A percentile compares a stretch with the other conserved stretches of the same genome.
Conservation (phyloP, 163 green algal genomes). For the Volvox carteri region DNA sequence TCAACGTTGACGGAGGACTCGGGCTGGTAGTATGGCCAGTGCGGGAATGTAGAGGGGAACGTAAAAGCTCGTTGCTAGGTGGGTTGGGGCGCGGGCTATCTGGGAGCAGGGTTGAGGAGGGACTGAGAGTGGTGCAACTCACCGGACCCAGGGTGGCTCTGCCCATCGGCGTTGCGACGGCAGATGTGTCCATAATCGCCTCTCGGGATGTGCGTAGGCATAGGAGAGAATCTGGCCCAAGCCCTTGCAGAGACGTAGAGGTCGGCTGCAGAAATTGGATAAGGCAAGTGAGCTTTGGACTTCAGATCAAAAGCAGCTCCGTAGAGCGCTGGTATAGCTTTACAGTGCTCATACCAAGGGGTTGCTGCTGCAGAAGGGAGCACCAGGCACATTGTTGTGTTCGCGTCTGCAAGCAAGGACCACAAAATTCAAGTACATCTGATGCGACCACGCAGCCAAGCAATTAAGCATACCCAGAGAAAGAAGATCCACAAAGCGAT, state of each 20-base stretch:
- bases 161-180: not conserved
- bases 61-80: too few species aligned
- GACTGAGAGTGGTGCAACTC: not conserved
- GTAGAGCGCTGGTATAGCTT: not conserved
- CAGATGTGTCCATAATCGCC: not conserved
- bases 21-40: too few species aligned
- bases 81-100: too few species aligned
- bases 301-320: not conserved
- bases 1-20: too few species aligned
- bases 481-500: not conserved
- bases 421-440: not conserved
- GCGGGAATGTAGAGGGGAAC: too few species aligned
- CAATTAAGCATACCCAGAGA: not conserved
- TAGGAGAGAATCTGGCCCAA: not conserved
- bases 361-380: not conserved
- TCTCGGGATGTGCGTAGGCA: not conserved
- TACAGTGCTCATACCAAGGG: not conserved
- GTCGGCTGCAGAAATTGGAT: slow-evolving; percentile 13
- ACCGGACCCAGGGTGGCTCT: not conserved
- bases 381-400: not conserved
- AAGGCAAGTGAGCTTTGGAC: not conserved
- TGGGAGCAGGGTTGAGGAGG: too few species aligned
- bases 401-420: slow-evolving; percentile 26
- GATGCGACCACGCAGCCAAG: not conserved
- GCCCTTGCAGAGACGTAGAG: not conserved